Conservation (phyloP, 2,329 filamentous ascomycete genomes). For the Lasiodiplodia citricola region DNA sequence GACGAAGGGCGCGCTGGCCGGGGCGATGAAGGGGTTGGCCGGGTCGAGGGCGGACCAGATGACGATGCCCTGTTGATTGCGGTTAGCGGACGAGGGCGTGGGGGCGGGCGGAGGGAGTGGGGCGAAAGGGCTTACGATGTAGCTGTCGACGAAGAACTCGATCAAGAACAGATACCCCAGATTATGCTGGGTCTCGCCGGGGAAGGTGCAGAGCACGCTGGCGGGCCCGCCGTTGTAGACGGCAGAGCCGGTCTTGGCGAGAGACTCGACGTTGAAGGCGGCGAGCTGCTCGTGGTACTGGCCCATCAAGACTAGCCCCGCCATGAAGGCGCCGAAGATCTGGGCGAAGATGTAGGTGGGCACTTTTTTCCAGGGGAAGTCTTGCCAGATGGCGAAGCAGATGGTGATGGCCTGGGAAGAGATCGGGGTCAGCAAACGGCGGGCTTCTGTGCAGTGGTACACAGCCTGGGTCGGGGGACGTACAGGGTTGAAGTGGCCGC, state of each 20-base stretch:
- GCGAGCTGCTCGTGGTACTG: constrained; percentile 61
- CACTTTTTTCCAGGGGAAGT: constrained; percentile 64
- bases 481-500: constrained; percentile 61
- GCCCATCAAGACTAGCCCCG: constrained; percentile 60
- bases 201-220: constrained; percentile 62
- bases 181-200: constrained; percentile 56
- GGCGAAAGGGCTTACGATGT: constrained; percentile 49
- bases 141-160: constrained; percentile 64
- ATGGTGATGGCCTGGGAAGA: constrained; percentile 41
- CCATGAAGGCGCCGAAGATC: constrained; percentile 62
- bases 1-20: constrained; percentile 55
- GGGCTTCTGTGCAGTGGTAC: too few relatives aligned
- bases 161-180: constrained; percentile 63
- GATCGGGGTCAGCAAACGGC: too few relatives aligned
- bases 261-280: constrained; percentile 46
- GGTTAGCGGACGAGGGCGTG: neutral
- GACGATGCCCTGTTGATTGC: constrained; percentile 50
- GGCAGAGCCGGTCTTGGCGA: constrained; percentile 45
- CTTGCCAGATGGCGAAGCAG: constrained; percentile 57
- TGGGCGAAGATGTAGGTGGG: constrained; percentile 63
- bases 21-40: constrained; percentile 62
- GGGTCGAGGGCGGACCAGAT: constrained; percentile 65
- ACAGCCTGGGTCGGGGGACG: neutral
- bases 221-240: constrained; percentile 59
- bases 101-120: neutral